A percentile compares a stretch with the other conserved stretches of the same genome.
phyloP scores from a whole-genome alignment of 1,284 basidiomycete genomes.

The Apiotrichum brassicae region DNA sequence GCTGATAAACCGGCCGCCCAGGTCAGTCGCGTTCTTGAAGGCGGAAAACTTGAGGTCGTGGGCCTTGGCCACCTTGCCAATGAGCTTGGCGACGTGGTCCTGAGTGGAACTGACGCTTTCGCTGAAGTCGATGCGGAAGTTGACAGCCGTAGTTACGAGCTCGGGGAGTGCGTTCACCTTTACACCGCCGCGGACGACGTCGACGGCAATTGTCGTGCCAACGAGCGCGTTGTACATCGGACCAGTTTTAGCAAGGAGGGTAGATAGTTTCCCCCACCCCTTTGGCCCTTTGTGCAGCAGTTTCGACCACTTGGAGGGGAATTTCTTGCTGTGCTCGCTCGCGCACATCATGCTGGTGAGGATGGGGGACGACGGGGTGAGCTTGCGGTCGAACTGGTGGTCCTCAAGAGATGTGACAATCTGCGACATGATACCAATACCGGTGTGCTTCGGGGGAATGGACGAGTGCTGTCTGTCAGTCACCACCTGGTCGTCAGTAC shows the following conservation, averaged over 20 bases:
- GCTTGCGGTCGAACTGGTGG: slow-evolving; percentile 40
- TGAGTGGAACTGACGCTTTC: slow-evolving; percentile 34
- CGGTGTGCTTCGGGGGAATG: slow-evolving; percentile 47
- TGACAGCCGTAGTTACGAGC: slow-evolving; percentile 36
- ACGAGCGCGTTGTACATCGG: slow-evolving; percentile 21
- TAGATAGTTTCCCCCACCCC: slow-evolving; percentile 38
- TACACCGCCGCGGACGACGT: slow-evolving; percentile 40
- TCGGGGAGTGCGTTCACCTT: slow-evolving; percentile 39
- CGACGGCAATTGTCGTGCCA: slow-evolving; percentile 39
- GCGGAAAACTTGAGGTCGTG: slow-evolving; percentile 26
- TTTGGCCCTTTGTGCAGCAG: slow-evolving; percentile 30
- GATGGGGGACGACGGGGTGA: slow-evolving; percentile 44
- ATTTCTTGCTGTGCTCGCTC: slow-evolving; percentile 39
- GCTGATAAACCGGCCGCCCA: slow-evolving; percentile 24
- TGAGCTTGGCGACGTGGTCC: slow-evolving; percentile 26
- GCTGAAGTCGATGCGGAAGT: slow-evolving; percentile 45
- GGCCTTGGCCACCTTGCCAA: slow-evolving; percentile 31
- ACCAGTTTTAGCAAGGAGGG: slow-evolving; percentile 12
- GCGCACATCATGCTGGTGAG: slow-evolving; percentile 48
- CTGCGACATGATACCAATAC: slow-evolving; percentile 48
- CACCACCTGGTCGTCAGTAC: slow-evolving; percentile 1
- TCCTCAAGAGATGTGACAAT: slow-evolving; percentile 46
- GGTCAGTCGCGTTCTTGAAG: slow-evolving; percentile 17
- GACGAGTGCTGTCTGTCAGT: slow-evolving; percentile 44
- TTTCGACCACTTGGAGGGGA: slow-evolving; percentile 35